Conservation (phyloP, 352 stramenopile species). For the Globisporangium echinulatum region DNA sequence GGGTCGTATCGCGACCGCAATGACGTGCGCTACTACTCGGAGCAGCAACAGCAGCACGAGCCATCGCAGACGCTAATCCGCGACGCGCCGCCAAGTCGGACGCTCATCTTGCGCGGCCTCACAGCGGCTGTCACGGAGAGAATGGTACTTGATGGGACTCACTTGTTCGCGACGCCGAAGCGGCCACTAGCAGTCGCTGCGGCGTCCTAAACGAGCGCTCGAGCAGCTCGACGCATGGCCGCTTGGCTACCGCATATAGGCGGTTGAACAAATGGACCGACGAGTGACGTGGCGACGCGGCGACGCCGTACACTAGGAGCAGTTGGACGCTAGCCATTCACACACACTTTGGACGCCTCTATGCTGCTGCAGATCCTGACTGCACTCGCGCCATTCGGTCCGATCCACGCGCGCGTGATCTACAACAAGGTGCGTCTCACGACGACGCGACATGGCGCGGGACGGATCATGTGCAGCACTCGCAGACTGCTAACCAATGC, state of each 20-base stretch:
- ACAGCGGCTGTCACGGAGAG: constrained; percentile 39
- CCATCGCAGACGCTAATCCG: constrained; percentile 2
- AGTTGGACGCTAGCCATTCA: background rate
- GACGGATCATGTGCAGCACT: background rate
- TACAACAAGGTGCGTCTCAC: constrained; percentile 47
- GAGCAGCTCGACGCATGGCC: constrained; percentile 5
- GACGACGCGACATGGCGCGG: background rate
- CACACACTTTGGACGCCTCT: constrained; percentile 11
- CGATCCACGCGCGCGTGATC: constrained; percentile 43
- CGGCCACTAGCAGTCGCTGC: too few relatives aligned
- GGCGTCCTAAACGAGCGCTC: background rate
- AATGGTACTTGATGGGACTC: constrained; percentile 76
- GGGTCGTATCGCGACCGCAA: background rate
- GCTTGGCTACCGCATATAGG: background rate
- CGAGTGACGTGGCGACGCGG: background rate
- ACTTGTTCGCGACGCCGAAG: background rate
- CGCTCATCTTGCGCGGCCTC: constrained; percentile 57
- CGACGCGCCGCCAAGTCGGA: constrained; percentile 37
- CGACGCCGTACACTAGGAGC: background rate
- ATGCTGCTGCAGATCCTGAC: constrained; percentile 41
- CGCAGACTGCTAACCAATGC: too few relatives aligned
- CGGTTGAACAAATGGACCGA: background rate
- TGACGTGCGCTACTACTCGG: background rate
- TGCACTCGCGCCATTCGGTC: constrained; percentile 42
- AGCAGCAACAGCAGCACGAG: background rate